Base-by-base conservation (phyloP, 2,329 filamentous ascomycete species). In the Trichophyton benhamiae region DNA sequence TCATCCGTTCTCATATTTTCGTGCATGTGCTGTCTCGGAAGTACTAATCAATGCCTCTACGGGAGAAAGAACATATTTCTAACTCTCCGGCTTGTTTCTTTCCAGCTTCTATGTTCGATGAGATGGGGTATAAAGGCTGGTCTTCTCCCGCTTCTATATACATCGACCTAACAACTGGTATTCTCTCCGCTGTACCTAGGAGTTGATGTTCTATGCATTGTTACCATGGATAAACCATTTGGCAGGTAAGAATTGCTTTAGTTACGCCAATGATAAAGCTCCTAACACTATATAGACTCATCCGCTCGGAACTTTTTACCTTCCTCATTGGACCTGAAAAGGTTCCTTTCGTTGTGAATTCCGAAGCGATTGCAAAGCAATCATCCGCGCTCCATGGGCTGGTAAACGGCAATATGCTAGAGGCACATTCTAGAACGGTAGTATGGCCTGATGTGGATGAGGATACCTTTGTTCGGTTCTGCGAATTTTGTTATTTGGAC, bases 401-500 rank as follows among this genome's bases (percentile, higher is more conserved):
- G 20, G 13, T 58, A 5, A 58, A 58, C n/a, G 27, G 36, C 33
- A 58, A 44, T 20, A 58, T 58, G 55, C 22, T 44, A 3, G 55
- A 58, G 27, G 55, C 55, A 8, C 17, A 58, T 9, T 58, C 41
- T 11, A 30, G 17, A 17, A 41, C 17, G 1, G 55, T 33, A 11
- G 22, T 4, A 13, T 58, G 33, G 55, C 36, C 33, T 15, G 55
- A 58, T 27, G 55, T 58, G 8, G 55, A 58, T n/a, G 36, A 41
- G 15, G 55, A 58, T 27, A 58, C 55, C 7, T 58, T 58, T 58
- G 22, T 44, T n/a, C 55, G 55, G 9, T 44, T 58, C 11, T 58
- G 36, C 22, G 55, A 58, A 20, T 58, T 42, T n/a, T 41, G 20
- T 17, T 58, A 44, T 30, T 25, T 25, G 1, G 11, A 44, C 11